Base-by-base conservation (phyloP, 2,329 filamentous ascomycete genomes). In the Paraphaeosphaeria sporulosa region DNA sequence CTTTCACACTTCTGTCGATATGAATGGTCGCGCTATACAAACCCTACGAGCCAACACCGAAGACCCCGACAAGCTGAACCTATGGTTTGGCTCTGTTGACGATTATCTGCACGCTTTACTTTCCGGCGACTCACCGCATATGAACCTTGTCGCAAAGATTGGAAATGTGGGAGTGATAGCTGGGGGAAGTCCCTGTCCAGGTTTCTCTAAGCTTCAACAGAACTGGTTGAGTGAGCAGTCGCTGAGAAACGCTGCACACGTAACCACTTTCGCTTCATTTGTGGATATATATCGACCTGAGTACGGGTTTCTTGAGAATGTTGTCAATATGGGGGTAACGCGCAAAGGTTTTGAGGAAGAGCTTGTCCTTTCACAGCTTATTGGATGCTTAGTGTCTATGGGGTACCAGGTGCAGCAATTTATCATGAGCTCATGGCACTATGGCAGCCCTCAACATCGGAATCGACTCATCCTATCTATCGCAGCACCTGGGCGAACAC, bases 261-360 rank as follows among this genome's bases (percentile, higher is more conserved):
- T 95, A 0, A 91, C 90, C 0, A 90, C 90, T 0, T 92, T 94
- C 40, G 89, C 88, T 0, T 87, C 91, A 0, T 92, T 85, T 60
- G 81, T 94, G 1, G 92, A 96, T 63, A 78, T 92, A 0, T 93
- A 92, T 64, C 85, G 89, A 0, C 92, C 92, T 0, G 82, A 86
- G n/a, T 94, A 91, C 70, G 90, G 88, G 0, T 65, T 94, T 0
- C 82, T 96, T 0, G 92, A 96, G 73, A 96, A 96, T 65, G 92
- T 96, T 0, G 77, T 86, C 0, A 82, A 79, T 0, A 92, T 94
- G 78, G 84, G 90, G 0, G 83, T 79, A 49, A 80, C 71, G 25
- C 78, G 79, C 19, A 80, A 74, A 19, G 68, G 71, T 7, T 78
- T 76, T 34, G 78, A 83, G 17, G 78, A 83, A 4, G 82, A 89